Conservation (phyloP, 208 protist species). For the Endotrypanum monterogeii region DNA sequence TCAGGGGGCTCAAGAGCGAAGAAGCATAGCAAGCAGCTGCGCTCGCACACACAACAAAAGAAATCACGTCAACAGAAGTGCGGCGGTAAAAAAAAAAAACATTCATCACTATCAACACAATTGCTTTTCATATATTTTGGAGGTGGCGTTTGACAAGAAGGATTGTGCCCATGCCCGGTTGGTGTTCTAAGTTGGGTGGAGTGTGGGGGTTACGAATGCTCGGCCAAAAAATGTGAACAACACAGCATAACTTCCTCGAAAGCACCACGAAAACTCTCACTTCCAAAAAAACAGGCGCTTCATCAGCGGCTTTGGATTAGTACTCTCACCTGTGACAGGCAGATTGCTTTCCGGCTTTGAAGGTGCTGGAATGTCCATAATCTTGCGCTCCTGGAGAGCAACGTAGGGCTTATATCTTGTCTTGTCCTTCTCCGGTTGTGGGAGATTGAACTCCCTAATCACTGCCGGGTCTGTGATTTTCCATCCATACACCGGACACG, state of each 20-base stretch:
- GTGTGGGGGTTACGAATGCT: neutral
- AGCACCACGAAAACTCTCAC: slow-evolving; percentile 29
- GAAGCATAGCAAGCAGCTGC: too few species aligned
- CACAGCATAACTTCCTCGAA: neutral
- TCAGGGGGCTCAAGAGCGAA: too few species aligned
- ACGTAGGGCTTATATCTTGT: slow-evolving; percentile 88
- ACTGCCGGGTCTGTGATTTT: slow-evolving; percentile 78
- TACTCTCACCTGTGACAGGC: slow-evolving; percentile 10
- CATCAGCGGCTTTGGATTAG: slow-evolving; percentile 71
- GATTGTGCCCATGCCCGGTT: too few species aligned
- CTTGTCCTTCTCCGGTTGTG: slow-evolving; percentile 69
- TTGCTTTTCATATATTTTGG: neutral
- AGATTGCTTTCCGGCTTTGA: slow-evolving; percentile 13
- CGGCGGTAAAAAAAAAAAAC: neutral
- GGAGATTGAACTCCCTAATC: slow-evolving; percentile 85
- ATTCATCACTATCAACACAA: neutral
- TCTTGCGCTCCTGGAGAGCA: slow-evolving; percentile 83
- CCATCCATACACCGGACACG: slow-evolving; percentile 91
- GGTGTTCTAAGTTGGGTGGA: neutral
- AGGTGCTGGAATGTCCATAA: slow-evolving; percentile 50
- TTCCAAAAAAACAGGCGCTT: slow-evolving; percentile 91
- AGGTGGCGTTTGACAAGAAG: neutral
- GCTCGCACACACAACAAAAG: too few species aligned
- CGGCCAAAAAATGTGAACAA: neutral
- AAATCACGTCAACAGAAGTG: neutral